Conservation (phyloP, 116 monocot genomes). For the Iris pallida region DNA sequence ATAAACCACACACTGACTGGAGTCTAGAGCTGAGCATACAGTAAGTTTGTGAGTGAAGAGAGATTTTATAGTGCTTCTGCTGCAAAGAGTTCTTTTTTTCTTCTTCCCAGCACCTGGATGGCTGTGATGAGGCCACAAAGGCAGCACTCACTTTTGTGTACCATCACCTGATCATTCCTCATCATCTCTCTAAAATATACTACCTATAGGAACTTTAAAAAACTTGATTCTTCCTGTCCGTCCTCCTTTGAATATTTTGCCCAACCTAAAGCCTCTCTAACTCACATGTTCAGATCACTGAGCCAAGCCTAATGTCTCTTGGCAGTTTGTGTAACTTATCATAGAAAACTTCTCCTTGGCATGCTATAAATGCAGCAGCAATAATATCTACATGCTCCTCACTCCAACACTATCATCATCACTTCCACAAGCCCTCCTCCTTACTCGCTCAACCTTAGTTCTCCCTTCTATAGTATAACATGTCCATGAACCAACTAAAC, state of each 20-base stretch:
- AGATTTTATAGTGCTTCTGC: no score
- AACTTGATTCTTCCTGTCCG: constrained; percentile 39
- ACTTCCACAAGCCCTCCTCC: not conserved
- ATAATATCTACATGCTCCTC: constrained; percentile 37
- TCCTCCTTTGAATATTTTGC: not conserved
- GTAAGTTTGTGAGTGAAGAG: no score
- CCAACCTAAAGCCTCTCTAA: not conserved
- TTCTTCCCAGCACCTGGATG: constrained; percentile 5
- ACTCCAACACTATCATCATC: constrained; percentile 9
- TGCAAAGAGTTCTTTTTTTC: no score
- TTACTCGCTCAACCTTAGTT: not conserved
- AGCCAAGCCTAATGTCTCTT: constrained; percentile 7
- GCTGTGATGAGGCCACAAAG: constrained; percentile 34
- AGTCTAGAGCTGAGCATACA: no score
- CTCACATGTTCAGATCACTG: constrained; percentile 38
- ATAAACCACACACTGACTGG: no score
- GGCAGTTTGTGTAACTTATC: constrained; percentile 15
- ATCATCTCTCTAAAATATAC: constrained; percentile 21
- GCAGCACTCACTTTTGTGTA: constrained; percentile 9
- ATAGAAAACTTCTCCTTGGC: constrained; percentile 3
- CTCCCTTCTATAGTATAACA: not conserved
- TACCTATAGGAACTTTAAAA: constrained; percentile 23
- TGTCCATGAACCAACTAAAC: constrained; percentile 16
- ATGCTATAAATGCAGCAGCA: constrained; percentile 42
- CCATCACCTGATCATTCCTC: constrained; percentile 25